These are phyloP conservation scores for Pleurotus ostreatus DNA, from an alignment of 768 basidiomycete genomes.

Conservation along the genomic window DNA sequence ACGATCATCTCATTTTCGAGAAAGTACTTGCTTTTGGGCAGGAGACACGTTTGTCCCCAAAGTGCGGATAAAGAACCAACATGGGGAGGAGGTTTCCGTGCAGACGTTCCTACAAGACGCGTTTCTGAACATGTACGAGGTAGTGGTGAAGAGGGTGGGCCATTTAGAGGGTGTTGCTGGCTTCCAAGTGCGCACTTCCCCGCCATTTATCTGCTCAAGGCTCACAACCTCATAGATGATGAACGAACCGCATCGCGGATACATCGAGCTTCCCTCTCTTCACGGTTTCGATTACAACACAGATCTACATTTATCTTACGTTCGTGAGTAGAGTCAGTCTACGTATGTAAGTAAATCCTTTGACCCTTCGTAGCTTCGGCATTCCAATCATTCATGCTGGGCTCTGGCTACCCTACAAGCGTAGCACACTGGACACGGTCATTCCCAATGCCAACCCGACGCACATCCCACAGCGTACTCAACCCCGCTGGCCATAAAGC, in stretches of 20 bases:
- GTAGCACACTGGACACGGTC: constrained; percentile 82
- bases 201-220: neutral
- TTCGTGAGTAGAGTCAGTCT: constrained; percentile 48
- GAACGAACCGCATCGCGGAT: constrained; percentile 95
- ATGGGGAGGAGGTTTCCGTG: constrained; percentile 53
- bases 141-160: constrained; percentile 63
- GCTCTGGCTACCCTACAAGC: constrained; percentile 76
- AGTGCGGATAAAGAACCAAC: constrained; percentile 44
- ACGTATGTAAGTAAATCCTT: neutral
- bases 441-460: constrained; percentile 83
- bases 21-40: constrained; percentile 89
- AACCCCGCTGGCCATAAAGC: constrained; percentile 58
- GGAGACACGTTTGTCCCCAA: constrained; percentile 85
- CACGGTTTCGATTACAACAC: constrained; percentile 92
- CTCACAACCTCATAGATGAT: constrained; percentile 54
- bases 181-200: constrained; percentile 66
- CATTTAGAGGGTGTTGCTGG: constrained; percentile 80
- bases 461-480: constrained; percentile 52
- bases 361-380: constrained; percentile 55
- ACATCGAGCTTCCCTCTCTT: constrained; percentile 76
- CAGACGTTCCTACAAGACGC: constrained; percentile 82
- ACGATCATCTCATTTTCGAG: neutral
- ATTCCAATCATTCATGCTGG: constrained; percentile 89
- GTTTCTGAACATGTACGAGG: constrained; percentile 75
- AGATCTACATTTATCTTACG: constrained; percentile 79